phyloP scores from a whole-genome alignment of 1,139 yeast genomes.

The Hemisphaericaspora subhashii region DNA sequence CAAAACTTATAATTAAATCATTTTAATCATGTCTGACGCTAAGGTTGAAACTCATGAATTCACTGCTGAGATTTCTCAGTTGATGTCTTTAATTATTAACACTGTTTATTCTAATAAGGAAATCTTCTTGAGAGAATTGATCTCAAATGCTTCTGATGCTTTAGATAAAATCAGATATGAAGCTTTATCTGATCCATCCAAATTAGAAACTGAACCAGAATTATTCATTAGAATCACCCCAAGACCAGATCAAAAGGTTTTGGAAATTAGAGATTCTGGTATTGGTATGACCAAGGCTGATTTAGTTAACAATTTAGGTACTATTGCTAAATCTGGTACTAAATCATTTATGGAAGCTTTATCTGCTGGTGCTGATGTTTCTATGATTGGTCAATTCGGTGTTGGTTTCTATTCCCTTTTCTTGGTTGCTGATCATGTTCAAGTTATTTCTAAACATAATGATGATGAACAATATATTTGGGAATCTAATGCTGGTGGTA shows the following conservation, averaged over 20 bases:
- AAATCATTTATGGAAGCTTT: conserved; percentile 99
- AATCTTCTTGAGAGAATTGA: conserved; percentile 97
- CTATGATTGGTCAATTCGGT: conserved; percentile 99
- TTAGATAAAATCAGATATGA: conserved; percentile 96
- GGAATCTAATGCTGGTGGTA: conserved; percentile 99
- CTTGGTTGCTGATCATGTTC: conserved; percentile 99
- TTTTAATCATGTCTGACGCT: conserved; percentile 49
- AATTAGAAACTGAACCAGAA: conserved; percentile 94
- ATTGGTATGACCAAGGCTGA: conserved; percentile 99
- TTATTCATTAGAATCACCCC: conserved; percentile 97
- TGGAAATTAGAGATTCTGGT: conserved; percentile 99
- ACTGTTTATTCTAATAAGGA: conserved; percentile 99
- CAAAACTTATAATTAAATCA: background rate
- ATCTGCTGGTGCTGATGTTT: conserved; percentile 99
- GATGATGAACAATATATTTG: conserved; percentile 99
- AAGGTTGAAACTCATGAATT: conserved; percentile 87
- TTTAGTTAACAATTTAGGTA: conserved; percentile 98
- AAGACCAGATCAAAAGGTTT: conserved; percentile 86
- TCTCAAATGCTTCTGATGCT: conserved; percentile 89
- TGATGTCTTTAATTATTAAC: conserved; percentile 99
- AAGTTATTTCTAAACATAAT: conserved; percentile 97
- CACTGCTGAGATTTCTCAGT: conserved; percentile 99
- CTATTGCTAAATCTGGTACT: conserved; percentile 99
- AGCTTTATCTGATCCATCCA: conserved; percentile 88
- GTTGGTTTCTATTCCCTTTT: conserved; percentile 99